Evolutionary conservation across 768 basidiomycete species (phyloP), one percentile per base, ranked within the genome.

Genomic region (Russula earlei): DNA sequence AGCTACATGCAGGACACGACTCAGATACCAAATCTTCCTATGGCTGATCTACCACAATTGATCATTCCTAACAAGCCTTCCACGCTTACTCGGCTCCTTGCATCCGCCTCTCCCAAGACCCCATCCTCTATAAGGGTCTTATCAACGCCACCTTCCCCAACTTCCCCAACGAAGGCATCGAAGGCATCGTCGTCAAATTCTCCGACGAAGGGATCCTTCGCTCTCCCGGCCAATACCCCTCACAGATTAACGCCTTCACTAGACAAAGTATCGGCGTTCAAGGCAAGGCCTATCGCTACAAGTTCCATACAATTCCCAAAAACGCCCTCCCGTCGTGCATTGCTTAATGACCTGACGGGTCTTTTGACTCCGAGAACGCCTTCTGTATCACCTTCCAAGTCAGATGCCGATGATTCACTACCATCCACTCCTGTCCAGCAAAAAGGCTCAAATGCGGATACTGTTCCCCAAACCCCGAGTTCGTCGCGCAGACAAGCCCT

Each of bases 401-500:
- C 55, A 10, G 56, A 62, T 33, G 67, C 73, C 22, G 69, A 70
- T 15, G 64, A 69, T 36, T 67, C 66, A 27, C 68, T 77, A 22
- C 83, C 85, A 15, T 80, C 77, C 3, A 91, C 87, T 0, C 86
- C 87, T 19, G 74, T 75, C 38, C 83, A 78, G 60, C 85, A 85
- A 66, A 74, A 74, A 50, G 84, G 82, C 14, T 46, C 74, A 31
- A 67, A 73, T 47, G 80, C 81, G 1, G 61, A 70, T 42, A 84
- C 85, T 1, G 76, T 77, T 25, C 79, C 84, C 5, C 69, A 80
- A 60, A 90, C 87, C 5, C 87, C 88, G 1, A 79, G 79, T 15
- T 83, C 83, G 34, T 85, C 89, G 34, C 78, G 89, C 42, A 78
- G 89, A 43, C 81, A 83, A 63, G 90, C 90, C 8, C 72, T 92